Percentiles rank a stretch among this genome's conserved stretches.
Conservation (phyloP, 805 yeast genomes). For the Zygosaccharomyces gambellarensis region DNA sequence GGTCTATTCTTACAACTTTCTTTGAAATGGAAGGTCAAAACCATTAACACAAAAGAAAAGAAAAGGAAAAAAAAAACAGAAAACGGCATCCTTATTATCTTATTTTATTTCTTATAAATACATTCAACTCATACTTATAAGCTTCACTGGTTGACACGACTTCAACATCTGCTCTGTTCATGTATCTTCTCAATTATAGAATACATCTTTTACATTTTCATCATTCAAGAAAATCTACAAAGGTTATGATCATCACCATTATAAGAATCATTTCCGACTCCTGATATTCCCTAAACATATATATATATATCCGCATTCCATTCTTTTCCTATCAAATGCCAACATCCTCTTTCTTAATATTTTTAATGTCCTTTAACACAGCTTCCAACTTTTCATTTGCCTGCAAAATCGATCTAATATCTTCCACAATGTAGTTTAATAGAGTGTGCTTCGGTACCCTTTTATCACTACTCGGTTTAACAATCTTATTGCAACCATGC, state of each 20-base stretch:
- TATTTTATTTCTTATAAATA: not conserved
- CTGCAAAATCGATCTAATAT: conserved; percentile 23
- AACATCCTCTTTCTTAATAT: conserved; percentile 1
- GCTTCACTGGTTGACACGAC: not conserved
- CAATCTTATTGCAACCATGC: conserved; percentile 6
- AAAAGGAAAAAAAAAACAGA: too few relatives aligned
- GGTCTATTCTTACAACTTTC: not conserved
- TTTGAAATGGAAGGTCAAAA: not conserved
- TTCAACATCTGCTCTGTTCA: not conserved
- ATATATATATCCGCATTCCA: too few relatives aligned
- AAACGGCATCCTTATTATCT: not conserved
- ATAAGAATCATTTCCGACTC: not conserved
- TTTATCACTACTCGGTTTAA: conserved; percentile 15
- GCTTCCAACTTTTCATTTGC: conserved; percentile 29
- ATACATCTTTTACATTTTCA: not conserved
- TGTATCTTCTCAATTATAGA: conserved; percentile 1
- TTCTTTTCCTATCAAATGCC: not conserved
- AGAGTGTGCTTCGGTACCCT: conserved; percentile 33
- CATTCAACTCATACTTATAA: not conserved
- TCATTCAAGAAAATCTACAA: not conserved
- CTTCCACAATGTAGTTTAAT: conserved; percentile 30
- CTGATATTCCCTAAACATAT: too few relatives aligned
- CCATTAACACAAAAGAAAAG: too few relatives aligned
- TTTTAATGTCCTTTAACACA: conserved; percentile 3
- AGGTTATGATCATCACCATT: not conserved